These are phyloP conservation scores for Hibiscus syriacus DNA, from an alignment of 345 rosid species.

Conservation along the genomic window DNA sequence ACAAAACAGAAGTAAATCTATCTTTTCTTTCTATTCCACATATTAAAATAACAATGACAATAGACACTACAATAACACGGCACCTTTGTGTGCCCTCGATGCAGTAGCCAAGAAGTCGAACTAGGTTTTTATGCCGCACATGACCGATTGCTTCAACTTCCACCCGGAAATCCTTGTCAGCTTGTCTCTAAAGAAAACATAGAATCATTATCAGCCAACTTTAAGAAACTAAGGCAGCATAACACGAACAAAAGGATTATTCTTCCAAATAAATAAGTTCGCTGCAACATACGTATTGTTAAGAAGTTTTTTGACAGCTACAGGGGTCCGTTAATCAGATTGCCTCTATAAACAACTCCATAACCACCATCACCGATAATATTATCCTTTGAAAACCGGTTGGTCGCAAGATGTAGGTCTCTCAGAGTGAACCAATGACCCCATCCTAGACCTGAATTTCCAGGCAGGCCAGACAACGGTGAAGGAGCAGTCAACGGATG, in stretches of 20 bases:
- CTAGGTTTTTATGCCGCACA: conserved; percentile 92
- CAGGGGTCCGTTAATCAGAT: conserved; percentile 58
- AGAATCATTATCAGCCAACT: conserved; percentile 1
- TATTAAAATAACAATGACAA: neutral
- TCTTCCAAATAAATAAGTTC: conserved; percentile 2
- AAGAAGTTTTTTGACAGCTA: conserved; percentile 92
- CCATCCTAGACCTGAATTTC: conserved; percentile 88
- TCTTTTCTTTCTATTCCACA: neutral
- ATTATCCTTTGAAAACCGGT: conserved; percentile 68
- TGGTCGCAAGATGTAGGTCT: conserved; percentile 79
- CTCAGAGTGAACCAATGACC: conserved; percentile 98
- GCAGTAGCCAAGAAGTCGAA: conserved; percentile 92
- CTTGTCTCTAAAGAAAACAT: conserved; percentile 55
- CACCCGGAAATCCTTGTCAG: conserved; percentile 91
- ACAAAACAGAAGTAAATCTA: neutral
- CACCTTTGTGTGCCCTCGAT: conserved; percentile 97
- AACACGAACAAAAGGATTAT: neutral
- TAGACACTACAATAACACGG: no score
- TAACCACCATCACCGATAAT: conserved; percentile 96
- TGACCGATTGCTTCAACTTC: conserved; percentile 98
- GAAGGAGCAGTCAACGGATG: conserved; percentile 61
- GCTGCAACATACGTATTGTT: conserved; percentile 71
- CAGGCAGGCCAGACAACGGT: conserved; percentile 77
- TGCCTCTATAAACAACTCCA: conserved; percentile 86
- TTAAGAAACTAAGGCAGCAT: neutral